Conservation (phyloP, 129 eudicot species). For the Kitagawia praeruptora region DNA sequence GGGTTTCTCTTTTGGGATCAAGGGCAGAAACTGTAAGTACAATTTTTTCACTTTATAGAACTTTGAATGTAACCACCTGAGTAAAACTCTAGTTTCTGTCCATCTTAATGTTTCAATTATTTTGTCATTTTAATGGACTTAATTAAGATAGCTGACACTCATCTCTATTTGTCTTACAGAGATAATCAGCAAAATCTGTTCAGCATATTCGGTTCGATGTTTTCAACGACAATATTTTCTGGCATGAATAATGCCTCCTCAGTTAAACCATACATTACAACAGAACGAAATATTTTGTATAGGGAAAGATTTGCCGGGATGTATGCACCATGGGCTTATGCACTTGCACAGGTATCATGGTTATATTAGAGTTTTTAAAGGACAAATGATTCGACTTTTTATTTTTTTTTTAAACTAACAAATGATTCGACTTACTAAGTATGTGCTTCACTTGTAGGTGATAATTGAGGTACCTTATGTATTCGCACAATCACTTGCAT, state of each 20-base stretch:
- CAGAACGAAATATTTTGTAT: conserved; percentile 15
- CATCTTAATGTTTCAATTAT: neutral
- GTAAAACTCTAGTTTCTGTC: neutral
- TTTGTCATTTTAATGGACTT: neutral
- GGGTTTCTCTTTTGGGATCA: conserved; percentile 23
- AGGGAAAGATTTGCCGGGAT: conserved; percentile 24
- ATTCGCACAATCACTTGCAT: too few species aligned
- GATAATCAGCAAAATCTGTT: conserved; percentile 16
- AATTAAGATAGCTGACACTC: neutral
- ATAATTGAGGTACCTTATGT: too few species aligned
- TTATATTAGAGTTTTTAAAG: neutral
- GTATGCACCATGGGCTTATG: conserved; percentile 24
- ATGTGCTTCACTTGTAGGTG: too few species aligned
- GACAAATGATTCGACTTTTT: neutral
- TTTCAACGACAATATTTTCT: conserved; percentile 13
- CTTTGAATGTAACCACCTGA: too few species aligned
- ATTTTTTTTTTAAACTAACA: too few species aligned
- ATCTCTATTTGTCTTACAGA: neutral
- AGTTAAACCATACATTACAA: conserved; percentile 11
- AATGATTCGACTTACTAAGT: neutral
- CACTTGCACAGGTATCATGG: conserved; percentile 24
- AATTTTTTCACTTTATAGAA: neutral
- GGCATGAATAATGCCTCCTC: conserved; percentile 17
- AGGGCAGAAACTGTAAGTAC: conserved; percentile 16
- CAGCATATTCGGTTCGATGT: conserved; percentile 21